Evolutionary conservation across 352 stramenopile species (phyloP).

Genomic region (Globisporangium camurandrum): DNA sequence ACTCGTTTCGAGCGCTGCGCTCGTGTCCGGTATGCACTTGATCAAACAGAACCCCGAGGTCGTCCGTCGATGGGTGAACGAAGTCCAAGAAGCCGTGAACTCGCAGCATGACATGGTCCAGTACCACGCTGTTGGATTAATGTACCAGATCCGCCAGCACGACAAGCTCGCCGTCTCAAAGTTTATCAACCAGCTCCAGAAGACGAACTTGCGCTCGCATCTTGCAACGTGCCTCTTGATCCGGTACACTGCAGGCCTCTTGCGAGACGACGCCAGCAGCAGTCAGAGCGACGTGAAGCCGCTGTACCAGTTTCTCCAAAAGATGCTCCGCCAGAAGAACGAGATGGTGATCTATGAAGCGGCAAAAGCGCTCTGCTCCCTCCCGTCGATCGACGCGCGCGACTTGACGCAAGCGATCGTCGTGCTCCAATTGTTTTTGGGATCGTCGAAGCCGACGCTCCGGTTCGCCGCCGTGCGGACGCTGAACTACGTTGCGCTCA

Average conservation of each 20-base stretch:
- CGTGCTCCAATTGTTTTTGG: conserved; percentile 94
- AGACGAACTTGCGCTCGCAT: conserved; percentile 91
- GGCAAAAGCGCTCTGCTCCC: conserved; percentile 92
- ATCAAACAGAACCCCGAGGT: conserved; percentile 92
- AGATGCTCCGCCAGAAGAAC: conserved; percentile 95
- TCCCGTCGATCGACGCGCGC: conserved; percentile 94
- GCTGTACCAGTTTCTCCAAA: conserved; percentile 91
- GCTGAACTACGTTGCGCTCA: conserved; percentile 89
- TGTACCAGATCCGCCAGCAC: conserved; percentile 98
- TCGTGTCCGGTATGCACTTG: conserved; percentile 95
- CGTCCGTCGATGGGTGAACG: conserved; percentile 94
- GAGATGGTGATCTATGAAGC: conserved; percentile 99
- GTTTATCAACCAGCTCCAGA: conserved; percentile 87
- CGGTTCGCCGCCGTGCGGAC: conserved; percentile 96
- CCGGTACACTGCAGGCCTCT: conserved; percentile 91
- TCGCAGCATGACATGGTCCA: conserved; percentile 98
- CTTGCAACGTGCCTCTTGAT: conserved; percentile 96
- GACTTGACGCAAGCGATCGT: conserved; percentile 96
- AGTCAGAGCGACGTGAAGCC: conserved; percentile 72
- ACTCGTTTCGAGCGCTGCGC: conserved; percentile 93
- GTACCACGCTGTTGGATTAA: conserved; percentile 97
- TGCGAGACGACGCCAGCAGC: conserved; percentile 84
- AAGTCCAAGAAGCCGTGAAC: conserved; percentile 95
- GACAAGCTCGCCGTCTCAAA: conserved; percentile 98
- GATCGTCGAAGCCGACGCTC: conserved; percentile 92